Base-by-base conservation (phyloP, 441 rosid species). In the Euphorbia corollata region DNA sequence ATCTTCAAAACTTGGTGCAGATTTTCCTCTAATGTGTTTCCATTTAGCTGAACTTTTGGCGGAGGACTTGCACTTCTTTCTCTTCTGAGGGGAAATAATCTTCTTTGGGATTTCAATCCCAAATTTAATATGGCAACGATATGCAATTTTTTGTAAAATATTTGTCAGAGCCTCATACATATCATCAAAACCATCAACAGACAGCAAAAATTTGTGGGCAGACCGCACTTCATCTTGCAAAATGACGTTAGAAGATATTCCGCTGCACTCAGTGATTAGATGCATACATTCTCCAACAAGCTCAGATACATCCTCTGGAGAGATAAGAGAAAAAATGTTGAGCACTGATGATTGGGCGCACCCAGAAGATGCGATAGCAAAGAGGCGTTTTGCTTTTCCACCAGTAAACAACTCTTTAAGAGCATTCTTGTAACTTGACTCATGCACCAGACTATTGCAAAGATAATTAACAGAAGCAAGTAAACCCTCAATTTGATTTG, bases 111-210 rank as follows among this genome's bases (percentile, higher is more conserved):
- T 64, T 76, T 87, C 89, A 55, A 75, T 77, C 69, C 84, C 94
- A 79, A 88, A 89, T 74, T 88, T 94, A 32, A 84, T 61, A 61
- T 89, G 86, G 78, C 91, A 94, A 24, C 88, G 94, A 34, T 83
- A 89, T 18, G 90, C 92, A 48, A 83, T 65, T 77, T 88, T 94
- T 68, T 87, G 87, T 72, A 94, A 73, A 70, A 84, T 69, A 61
- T 72, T 70, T 45, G 77, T 80, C 50, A 85, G 78, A 67, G 85
- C 78, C 70, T 83, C 85, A 76, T 91, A 64, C 86, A 89, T 77
- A 66, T 80, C 83, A 73, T 76, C 75, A 34, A 85, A 80, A 67
- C 68, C 72, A 69, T 73, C 74, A 79, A 84, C 82, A 48, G 86
- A 81, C 61, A 85, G 63, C 75, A 94, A 79, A 65, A 94, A 77